These are phyloP conservation scores for Fusarium pseudocircinatum DNA, from an alignment of 2,329 filamentous ascomycete genomes.

Conservation along the genomic window DNA sequence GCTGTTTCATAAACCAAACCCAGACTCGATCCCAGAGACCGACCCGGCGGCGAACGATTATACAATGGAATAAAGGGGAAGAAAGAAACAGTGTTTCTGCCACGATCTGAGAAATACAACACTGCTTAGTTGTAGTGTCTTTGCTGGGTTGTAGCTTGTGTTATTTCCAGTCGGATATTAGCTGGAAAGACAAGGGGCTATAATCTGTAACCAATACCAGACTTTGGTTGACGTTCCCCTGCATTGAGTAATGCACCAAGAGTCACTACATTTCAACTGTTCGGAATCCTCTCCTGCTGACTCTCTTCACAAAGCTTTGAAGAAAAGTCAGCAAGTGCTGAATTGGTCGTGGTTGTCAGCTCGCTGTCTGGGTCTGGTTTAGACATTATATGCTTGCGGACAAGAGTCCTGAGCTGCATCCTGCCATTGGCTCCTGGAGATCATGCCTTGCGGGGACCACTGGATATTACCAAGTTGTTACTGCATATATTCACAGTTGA, in stretches of 20 bases:
- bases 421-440: neutral
- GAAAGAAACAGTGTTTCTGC: neutral
- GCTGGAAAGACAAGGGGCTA: neutral
- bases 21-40: neutral
- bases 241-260: neutral
- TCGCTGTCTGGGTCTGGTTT: neutral
- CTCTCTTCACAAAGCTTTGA: no score
- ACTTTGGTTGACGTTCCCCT: neutral
- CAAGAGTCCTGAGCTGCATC: neutral
- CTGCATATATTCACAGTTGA: neutral
- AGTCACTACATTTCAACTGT: neutral
- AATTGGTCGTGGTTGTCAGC: neutral
- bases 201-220: no score
- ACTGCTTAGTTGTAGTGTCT: neutral
- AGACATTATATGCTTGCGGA: neutral
- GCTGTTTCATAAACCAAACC: neutral
- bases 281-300: neutral
- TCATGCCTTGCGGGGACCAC: neutral
- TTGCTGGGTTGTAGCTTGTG: neutral
- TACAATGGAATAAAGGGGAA: neutral
- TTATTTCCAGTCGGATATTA: neutral
- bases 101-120: neutral
- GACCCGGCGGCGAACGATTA: constrained; percentile 1
- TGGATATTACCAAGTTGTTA: neutral
- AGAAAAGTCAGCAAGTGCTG: constrained; percentile 15